A percentile compares a stretch with the other conserved stretches of the same genome.
Conservation (phyloP, 441 rosid species). For the Gossypium davidsonii region DNA sequence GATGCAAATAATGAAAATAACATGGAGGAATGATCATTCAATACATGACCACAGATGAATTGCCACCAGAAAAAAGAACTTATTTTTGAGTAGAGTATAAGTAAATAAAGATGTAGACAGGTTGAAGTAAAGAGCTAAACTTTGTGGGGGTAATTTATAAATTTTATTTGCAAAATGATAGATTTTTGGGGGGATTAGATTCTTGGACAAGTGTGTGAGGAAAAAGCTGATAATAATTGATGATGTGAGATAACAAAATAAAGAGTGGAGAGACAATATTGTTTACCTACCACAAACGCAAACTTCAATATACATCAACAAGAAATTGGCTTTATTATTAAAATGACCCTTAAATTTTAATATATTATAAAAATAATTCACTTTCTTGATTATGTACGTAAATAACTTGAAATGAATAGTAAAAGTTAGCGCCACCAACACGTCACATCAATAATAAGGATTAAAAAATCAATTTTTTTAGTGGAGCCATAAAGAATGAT, state of each 20-base stretch:
- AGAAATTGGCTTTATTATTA: not conserved
- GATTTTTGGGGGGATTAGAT: not conserved
- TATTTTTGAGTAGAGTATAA: no score
- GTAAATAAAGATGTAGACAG: not conserved
- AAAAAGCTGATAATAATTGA: not conserved
- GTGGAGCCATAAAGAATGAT: fast-evolving
- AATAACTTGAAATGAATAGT: no score
- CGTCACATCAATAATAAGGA: fast-evolving
- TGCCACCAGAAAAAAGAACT: not conserved
- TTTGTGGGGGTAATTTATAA: not conserved
- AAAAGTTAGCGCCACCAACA: no score
- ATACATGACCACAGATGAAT: not conserved
- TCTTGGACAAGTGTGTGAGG: not conserved
- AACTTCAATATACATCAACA: not conserved
- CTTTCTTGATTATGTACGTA: no score
- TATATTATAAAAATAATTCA: no score
- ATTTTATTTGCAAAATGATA: not conserved
- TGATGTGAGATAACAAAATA: not conserved
- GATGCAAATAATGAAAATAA: not conserved
- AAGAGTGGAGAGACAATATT: not conserved
- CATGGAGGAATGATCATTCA: not conserved
- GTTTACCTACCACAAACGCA: not conserved
- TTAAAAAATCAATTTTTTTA: no score
- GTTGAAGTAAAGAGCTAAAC: not conserved
- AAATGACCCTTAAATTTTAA: no score